A percentile compares a stretch with the other conserved stretches of the same genome.
These are phyloP conservation scores for Lepidopterella palustris DNA, from an alignment of 495 filamentous ascomycete genomes.

Conservation along the genomic window DNA sequence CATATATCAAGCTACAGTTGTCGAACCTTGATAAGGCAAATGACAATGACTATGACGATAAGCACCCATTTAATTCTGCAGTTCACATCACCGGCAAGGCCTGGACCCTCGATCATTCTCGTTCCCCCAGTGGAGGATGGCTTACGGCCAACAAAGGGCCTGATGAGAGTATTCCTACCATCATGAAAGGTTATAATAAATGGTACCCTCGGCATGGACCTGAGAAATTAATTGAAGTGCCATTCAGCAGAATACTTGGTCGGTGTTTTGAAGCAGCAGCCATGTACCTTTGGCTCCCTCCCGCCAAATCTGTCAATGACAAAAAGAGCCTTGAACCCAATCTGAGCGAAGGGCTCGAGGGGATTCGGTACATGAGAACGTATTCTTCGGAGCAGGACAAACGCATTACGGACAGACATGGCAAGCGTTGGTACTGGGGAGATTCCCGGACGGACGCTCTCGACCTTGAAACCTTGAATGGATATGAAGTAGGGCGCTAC, in stretches of 20 bases:
- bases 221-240: constrained; percentile 39
- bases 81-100: constrained; percentile 44
- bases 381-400: constrained; percentile 42
- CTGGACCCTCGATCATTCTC: constrained; percentile 40
- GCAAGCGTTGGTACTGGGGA: constrained; percentile 50
- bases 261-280: constrained; percentile 50
- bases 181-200: constrained; percentile 40
- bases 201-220: constrained; percentile 46
- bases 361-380: constrained; percentile 38
- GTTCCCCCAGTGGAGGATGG: constrained; percentile 24
- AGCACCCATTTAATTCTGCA: constrained; percentile 40
- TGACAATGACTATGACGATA: constrained; percentile 42
- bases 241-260: constrained; percentile 47
- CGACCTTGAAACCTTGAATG: constrained; percentile 49
- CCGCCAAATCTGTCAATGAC: background rate
- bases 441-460: constrained; percentile 50
- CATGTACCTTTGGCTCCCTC: constrained; percentile 40
- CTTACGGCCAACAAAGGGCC: constrained; percentile 22
- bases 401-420: constrained; percentile 39
- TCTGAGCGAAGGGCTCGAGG: constrained; percentile 25
- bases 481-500: constrained; percentile 41
- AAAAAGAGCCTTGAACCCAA: constrained; percentile 6
- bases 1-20: constrained; percentile 44
- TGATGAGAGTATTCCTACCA: constrained; percentile 13
- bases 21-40: constrained; percentile 36